These are phyloP conservation scores for Rauvolfia tetraphylla DNA, from an alignment of 257 asterid species.

Conservation along the genomic window DNA sequence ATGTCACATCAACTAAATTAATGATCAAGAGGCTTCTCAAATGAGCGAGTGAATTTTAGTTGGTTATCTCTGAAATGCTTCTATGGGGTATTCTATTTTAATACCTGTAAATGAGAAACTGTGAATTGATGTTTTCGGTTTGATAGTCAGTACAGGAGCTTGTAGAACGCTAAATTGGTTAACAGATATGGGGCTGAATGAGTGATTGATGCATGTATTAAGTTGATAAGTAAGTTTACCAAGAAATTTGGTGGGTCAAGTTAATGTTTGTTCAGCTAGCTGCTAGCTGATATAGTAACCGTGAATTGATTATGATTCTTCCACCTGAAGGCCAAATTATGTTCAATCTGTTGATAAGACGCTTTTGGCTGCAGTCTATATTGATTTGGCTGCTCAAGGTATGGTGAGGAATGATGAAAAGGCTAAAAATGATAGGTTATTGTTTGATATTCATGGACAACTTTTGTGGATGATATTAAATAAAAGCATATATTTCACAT, in stretches of 20 bases:
- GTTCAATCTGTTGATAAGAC: background rate
- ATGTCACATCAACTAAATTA: background rate
- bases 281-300: background rate
- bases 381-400: background rate
- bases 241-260: background rate
- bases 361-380: background rate
- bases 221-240: background rate
- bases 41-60: background rate
- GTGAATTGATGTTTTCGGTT: background rate
- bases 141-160: background rate
- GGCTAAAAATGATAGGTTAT: background rate
- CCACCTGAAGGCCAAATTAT: background rate
- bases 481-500: too few species aligned
- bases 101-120: background rate
- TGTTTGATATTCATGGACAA: background rate
- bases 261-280: background rate
- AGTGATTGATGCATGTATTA: background rate
- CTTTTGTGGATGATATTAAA: too few species aligned
- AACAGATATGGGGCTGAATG: background rate
- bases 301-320: background rate
- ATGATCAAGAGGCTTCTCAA: background rate
- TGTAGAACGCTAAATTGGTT: background rate
- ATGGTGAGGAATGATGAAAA: background rate
- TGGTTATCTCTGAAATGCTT: background rate
- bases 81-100: background rate